Conservation (phyloP, 768 basidiomycete species). For the Tubosaeta brunneosetosa region DNA sequence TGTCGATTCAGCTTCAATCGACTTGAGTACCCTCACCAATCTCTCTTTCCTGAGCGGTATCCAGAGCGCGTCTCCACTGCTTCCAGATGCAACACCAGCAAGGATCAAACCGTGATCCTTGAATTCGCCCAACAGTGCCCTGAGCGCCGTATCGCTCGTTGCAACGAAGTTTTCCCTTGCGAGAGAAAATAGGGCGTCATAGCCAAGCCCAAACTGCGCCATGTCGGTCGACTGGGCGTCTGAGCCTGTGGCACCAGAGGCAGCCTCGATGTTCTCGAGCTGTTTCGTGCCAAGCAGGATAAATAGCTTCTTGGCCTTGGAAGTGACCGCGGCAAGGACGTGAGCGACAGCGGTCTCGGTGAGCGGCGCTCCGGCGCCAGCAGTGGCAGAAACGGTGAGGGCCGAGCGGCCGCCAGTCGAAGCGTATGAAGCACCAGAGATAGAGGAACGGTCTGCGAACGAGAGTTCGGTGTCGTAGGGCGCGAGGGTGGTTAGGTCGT, state of each 20-base stretch:
- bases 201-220: slow-evolving; percentile 54
- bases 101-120: slow-evolving; percentile 87
- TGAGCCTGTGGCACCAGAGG: slow-evolving; percentile 2
- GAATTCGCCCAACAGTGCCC: slow-evolving; percentile 83
- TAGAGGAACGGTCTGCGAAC: slow-evolving; percentile 58
- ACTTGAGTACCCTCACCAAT: slow-evolving; percentile 44
- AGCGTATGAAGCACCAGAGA: slow-evolving; percentile 45
- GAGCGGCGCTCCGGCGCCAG: slow-evolving; percentile 40
- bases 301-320: slow-evolving; percentile 83
- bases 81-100: slow-evolving; percentile 34
- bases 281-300: slow-evolving; percentile 63
- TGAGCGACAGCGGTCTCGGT: slow-evolving; percentile 76
- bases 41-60: slow-evolving; percentile 81
- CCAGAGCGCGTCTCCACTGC: slow-evolving; percentile 67
- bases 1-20: slow-evolving; percentile 20
- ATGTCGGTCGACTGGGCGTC: slow-evolving; percentile 12
- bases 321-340: slow-evolving; percentile 81
- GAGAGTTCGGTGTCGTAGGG: slow-evolving; percentile 78
- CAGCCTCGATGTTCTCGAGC: slow-evolving; percentile 47
- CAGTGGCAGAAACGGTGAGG: slow-evolving; percentile 26
- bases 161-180: slow-evolving; percentile 86
- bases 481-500: slow-evolving; percentile 82
- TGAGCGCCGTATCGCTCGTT: slow-evolving; percentile 78
- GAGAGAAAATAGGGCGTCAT: slow-evolving; percentile 64
- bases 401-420: slow-evolving; percentile 26